Conservation (phyloP, 805 yeast genomes). For the Ogataea wickerhamii region DNA sequence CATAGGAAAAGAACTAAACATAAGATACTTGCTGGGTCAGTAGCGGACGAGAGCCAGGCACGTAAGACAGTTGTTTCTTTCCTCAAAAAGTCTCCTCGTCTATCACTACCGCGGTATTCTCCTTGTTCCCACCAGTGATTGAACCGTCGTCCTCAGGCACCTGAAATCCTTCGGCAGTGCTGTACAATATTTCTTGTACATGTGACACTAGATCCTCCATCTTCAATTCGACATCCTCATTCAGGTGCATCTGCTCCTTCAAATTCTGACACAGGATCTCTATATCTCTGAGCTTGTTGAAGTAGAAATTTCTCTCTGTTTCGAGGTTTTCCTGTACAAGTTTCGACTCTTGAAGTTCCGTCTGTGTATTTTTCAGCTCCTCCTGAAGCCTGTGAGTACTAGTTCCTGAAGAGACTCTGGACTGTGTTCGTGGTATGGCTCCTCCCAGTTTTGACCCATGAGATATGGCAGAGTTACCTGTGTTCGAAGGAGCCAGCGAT, state of each 20-base stretch:
- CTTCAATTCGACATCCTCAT: constrained; percentile 22
- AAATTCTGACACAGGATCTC: constrained; percentile 74
- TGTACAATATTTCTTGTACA: constrained; percentile 72
- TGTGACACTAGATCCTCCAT: constrained; percentile 47
- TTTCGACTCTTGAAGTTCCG: constrained; percentile 55
- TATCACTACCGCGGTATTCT: constrained; percentile 24
- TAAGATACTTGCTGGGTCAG: background rate
- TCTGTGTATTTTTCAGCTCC: constrained; percentile 47
- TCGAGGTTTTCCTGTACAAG: constrained; percentile 63
- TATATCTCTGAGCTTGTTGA: constrained; percentile 81
- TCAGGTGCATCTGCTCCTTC: constrained; percentile 44
- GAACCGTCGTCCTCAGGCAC: constrained; percentile 39
- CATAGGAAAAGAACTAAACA: background rate
- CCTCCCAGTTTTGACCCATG: constrained; percentile 5
- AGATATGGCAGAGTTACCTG: background rate
- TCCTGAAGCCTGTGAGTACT: constrained; percentile 27
- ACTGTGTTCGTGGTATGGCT: constrained; percentile 6
- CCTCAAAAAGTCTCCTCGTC: constrained; percentile 36
- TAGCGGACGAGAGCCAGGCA: background rate
- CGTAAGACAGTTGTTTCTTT: background rate
- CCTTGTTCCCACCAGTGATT: constrained; percentile 11
- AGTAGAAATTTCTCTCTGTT: constrained; percentile 86
- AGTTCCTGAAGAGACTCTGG: constrained; percentile 9
- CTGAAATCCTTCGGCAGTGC: constrained; percentile 82
- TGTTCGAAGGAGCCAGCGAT: constrained; percentile 15